A percentile compares a stretch with the other conserved stretches of the same genome.
Conservation (phyloP, 306 rosid genomes). For the Hippophae gyantsensis region DNA sequence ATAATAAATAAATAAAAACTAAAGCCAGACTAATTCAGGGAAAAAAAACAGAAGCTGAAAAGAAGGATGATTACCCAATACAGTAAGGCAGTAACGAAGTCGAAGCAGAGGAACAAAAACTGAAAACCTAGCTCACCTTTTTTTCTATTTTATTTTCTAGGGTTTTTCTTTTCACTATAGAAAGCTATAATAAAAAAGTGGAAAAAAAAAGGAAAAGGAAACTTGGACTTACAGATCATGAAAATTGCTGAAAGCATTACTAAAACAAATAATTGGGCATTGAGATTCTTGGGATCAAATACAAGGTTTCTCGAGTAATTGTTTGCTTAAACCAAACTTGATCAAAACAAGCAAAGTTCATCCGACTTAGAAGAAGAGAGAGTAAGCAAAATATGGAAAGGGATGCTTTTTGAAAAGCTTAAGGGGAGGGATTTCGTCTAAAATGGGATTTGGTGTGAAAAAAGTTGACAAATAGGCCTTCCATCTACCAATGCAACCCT, state of each 20-base stretch:
- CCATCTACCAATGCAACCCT: no score
- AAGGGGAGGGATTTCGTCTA: no score
- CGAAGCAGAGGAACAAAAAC: conserved; percentile 8
- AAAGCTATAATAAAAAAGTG: conserved; percentile 8
- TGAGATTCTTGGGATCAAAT: conserved; percentile 52
- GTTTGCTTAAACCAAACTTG: conserved; percentile 18
- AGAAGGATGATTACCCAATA: conserved; percentile 7
- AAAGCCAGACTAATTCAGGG: conserved; percentile 14
- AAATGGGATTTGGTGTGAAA: no score
- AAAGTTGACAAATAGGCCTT: no score
- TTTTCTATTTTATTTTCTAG: not conserved
- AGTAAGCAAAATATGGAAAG: conserved; percentile 21
- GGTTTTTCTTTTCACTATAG: not conserved
- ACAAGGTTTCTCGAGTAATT: conserved; percentile 10
- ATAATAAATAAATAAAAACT: conserved; percentile 6
- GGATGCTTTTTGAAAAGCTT: conserved; percentile 39
- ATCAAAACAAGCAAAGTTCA: conserved; percentile 2
- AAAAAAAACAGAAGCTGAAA: conserved; percentile 10
- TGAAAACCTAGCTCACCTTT: conserved; percentile 34
- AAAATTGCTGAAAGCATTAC: not conserved
- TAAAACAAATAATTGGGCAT: not conserved
- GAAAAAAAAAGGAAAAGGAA: conserved; percentile 17
- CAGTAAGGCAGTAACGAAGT: conserved; percentile 3
- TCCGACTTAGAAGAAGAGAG: conserved; percentile 13
- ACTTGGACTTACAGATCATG: conserved; percentile 54